A percentile compares a stretch with the other conserved stretches of the same genome.
Conservation (phyloP, 106 monocot species). For the Chionographis japonica region DNA sequence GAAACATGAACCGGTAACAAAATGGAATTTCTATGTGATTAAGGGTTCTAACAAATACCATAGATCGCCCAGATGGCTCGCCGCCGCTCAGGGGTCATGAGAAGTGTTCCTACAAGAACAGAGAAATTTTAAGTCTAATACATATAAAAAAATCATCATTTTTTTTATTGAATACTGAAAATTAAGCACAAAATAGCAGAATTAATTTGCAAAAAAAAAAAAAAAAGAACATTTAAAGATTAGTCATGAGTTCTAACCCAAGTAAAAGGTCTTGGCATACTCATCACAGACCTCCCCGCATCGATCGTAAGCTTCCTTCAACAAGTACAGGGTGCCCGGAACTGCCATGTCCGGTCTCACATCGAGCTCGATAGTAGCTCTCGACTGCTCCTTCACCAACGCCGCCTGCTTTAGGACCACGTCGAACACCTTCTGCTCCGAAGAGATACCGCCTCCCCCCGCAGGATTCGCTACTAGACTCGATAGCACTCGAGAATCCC, state of each 20-base stretch:
- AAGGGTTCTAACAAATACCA: slow-evolving; percentile 7
- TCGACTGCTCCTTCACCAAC: slow-evolving; percentile 51
- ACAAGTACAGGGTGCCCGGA: slow-evolving; percentile 30
- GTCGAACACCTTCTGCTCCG: slow-evolving; percentile 92
- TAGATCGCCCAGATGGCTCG: slow-evolving; percentile 58
- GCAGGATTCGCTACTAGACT: slow-evolving; percentile 47
- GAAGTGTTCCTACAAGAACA: slow-evolving; percentile 32
- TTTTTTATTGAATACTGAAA: no score
- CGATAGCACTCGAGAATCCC: slow-evolving; percentile 20
- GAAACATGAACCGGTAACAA: no score
- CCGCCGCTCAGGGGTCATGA: slow-evolving; percentile 50
- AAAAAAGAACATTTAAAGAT: background rate
- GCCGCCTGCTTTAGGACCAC: slow-evolving; percentile 94
- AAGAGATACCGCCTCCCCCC: slow-evolving; percentile 47
- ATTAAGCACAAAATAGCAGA: no score
- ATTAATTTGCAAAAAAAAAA: background rate
- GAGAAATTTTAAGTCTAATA: background rate
- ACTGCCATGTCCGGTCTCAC: slow-evolving; percentile 33
- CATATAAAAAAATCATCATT: background rate
- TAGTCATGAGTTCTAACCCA: slow-evolving; percentile 47
- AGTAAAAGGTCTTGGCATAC: slow-evolving; percentile 98
- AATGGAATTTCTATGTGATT: no score
- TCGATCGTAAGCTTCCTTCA: slow-evolving; percentile 80
- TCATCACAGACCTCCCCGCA: slow-evolving; percentile 92
- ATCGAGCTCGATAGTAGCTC: slow-evolving; percentile 16